Base-by-base conservation (phyloP, 2,329 filamentous ascomycete genomes). In the Epichloe glyceriae region DNA sequence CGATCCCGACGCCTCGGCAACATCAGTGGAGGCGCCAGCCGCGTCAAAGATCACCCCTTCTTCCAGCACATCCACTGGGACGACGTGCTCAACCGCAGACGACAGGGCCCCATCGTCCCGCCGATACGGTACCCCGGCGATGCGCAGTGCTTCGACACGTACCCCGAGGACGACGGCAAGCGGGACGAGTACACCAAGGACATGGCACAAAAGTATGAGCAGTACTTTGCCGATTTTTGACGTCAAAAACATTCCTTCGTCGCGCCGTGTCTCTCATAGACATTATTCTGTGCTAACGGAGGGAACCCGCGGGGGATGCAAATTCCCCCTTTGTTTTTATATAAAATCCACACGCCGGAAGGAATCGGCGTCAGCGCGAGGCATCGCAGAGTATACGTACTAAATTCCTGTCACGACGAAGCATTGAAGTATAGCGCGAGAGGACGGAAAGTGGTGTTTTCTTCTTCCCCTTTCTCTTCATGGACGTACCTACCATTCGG, bases 141-240 rank as follows among this genome's bases (percentile, higher is more conserved):
- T 61, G 83, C 86, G 17, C 77, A 86, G 61, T 91, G 88, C 64
- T 93, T 91, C 61, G 87, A 91, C 60, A 75, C 83, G 41, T 93
- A 91, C 60, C 84, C 86, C n/a, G 84, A 88, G 53, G 84, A 89
- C 61, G 80, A 84, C 52, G 78, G 73, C 50, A 74, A 75, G 46
- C 72, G 77, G 51, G 82, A 85, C 39, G 69, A 72, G 51, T 90
- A 89, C 60, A 85, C 82, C 3, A 74, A 79, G 41, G 84, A 88
- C 43, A 73, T 88, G 74, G 73, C 73, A 35, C 71, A 73, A 43
- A 80, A 80, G 67, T 89, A 86, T 65, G 86, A 90, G 50, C 70
- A 74, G 48, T 79, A 74, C 59, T 91, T 91, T 64, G 73, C 74
- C 54, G 83, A 85, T 55, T 90, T 91, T 66, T 89, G 59, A 69